These are phyloP conservation scores for Arachis stenosperma DNA, from an alignment of 306 rosid species.

Conservation along the genomic window DNA sequence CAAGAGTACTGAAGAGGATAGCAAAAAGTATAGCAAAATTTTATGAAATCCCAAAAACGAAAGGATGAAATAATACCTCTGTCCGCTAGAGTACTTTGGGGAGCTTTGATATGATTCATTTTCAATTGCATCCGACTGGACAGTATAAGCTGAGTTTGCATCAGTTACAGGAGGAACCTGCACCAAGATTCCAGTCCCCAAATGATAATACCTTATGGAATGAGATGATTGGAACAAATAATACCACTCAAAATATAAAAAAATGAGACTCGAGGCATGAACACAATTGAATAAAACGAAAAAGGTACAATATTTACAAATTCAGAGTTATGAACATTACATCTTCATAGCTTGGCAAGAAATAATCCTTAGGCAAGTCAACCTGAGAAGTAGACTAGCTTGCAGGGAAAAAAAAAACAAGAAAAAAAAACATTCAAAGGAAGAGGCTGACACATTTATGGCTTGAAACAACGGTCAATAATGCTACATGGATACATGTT, in stretches of 20 bases:
- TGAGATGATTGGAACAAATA: constrained; percentile 13
- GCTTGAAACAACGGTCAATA: constrained; percentile 18
- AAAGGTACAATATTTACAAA: neutral
- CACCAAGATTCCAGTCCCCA: constrained; percentile 42
- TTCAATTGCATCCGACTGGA: neutral
- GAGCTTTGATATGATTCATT: no score
- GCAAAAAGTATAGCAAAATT: constrained; percentile 1
- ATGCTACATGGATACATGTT: constrained; percentile 24
- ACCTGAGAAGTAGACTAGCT: constrained; percentile 24
- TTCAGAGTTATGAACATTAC: constrained; percentile 5
- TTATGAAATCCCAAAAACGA: constrained; percentile 25
- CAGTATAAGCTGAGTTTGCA: constrained; percentile 54
- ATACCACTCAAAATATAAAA: constrained; percentile 14
- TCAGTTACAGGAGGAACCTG: constrained; percentile 78
- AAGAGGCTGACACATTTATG: constrained; percentile 12
- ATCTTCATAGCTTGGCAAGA: neutral
- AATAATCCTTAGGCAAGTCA: constrained; percentile 13
- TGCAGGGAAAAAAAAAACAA: neutral
- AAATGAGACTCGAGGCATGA: constrained; percentile 29
- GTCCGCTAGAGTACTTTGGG: no score
- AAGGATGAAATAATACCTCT: constrained; percentile 18
- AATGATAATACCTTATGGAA: constrained; percentile 27
- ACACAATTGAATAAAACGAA: neutral
- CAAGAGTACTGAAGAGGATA: constrained; percentile 8
- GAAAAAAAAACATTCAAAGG: neutral